Conservation (phyloP, 1,284 basidiomycete species). For the Coniferiporia sulphurascens region DNA sequence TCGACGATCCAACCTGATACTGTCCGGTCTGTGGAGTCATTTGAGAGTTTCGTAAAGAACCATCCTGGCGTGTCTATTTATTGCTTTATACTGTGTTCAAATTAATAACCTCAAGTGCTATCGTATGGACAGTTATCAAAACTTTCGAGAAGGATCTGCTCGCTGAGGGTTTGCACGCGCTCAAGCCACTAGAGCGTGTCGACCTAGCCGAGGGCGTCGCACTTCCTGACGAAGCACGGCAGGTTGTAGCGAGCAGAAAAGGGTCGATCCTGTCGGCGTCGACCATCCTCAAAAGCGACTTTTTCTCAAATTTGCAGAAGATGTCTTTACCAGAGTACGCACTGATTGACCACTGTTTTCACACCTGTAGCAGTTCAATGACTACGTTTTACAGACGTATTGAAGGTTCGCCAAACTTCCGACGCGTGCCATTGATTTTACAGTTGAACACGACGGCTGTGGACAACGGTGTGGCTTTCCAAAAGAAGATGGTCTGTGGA, state of each 20-base stretch:
- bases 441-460: slow-evolving; percentile 32
- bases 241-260: slow-evolving; percentile 79
- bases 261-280: slow-evolving; percentile 89
- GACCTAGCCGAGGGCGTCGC: slow-evolving; percentile 74
- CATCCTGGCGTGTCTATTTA: slow-evolving; percentile 57
- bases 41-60: slow-evolving; percentile 78
- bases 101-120: background rate
- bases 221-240: slow-evolving; percentile 82
- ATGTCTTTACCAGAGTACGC: slow-evolving; percentile 88
- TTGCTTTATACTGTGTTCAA: background rate
- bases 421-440: slow-evolving; percentile 68
- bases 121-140: slow-evolving; percentile 65
- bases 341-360: background rate
- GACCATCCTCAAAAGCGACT: slow-evolving; percentile 96
- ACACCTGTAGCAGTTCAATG: slow-evolving; percentile 7
- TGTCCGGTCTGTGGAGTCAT: slow-evolving; percentile 68
- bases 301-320: slow-evolving; percentile 93
- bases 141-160: slow-evolving; percentile 93
- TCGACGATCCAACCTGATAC: slow-evolving; percentile 83
- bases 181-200: slow-evolving; percentile 82
- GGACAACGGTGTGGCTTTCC: slow-evolving; percentile 34
- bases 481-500: slow-evolving; percentile 76
- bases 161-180: slow-evolving; percentile 71
- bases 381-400: slow-evolving; percentile 59
- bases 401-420: slow-evolving; percentile 91